Base-by-base conservation (phyloP, 2,329 filamentous ascomycete genomes). In the Aspergillus fischeri region DNA sequence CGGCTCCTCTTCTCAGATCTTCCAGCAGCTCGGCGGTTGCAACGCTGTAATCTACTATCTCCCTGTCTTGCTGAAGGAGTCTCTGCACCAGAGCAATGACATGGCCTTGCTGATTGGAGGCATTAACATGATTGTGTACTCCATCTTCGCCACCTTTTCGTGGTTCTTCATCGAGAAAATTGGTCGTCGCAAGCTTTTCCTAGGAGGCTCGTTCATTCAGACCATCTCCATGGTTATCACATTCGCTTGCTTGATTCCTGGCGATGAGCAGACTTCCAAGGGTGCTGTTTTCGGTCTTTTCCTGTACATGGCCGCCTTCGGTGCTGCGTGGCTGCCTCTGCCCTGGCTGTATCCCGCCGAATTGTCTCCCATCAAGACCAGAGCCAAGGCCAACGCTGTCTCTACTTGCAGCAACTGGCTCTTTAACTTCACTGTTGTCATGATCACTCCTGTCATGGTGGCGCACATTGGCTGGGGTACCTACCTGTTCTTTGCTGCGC, bases 281-380 rank as follows among this genome's bases (percentile, higher is more conserved):
- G 74, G 74, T 48, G 73, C 74, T 4, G 72, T 81, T 9, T 85
- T 87, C 2, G 86, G 86, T 56, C 73, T 89, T 11, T 89, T 89
- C 73, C 80, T 85, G 2, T 89, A 88, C 72, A 89, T 89, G 65
- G 84, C 85, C 4, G 86, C 85, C 55, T 89, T 88, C 61, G 86
- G 86, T 35, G 85, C 85, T 0, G 85, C 83, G 0, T 87, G 84
- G 80, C 69, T 87, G 6, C 84, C 85, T 17, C 78, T 87, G 25
- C 85, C 85, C 0, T 89, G 84, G 85, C 48, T 75, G 54, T 75
- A 76, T 59, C 75, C 80, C 0, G 78, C 81, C 50, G 82, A 82
- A 60, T 72, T 82, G 65, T 82, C 80, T 55, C 81, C 81, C 6
- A 77, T 83, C 67, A 80, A 80, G 69, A 83, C 80, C 6, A 76